Evolutionary conservation across 208 protist species (phyloP).

Genomic region (Kentomonas sorsogonicus): DNA sequence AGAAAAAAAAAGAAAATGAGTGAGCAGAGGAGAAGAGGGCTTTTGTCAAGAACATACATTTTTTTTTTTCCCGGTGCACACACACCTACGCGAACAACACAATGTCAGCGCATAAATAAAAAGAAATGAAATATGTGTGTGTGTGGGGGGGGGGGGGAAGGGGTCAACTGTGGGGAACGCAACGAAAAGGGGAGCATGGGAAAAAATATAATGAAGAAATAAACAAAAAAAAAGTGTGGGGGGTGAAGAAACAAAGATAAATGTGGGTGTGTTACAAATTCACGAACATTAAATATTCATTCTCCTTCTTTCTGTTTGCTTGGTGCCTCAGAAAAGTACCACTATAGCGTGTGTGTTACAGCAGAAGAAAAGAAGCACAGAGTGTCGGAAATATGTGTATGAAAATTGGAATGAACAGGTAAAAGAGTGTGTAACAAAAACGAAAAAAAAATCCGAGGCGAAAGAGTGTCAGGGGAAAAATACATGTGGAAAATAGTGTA

Average conservation of each 20-base stretch:
- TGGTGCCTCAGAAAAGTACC: too few species aligned
- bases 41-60: too few species aligned
- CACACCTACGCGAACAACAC: neutral
- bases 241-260: neutral
- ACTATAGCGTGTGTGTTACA: neutral
- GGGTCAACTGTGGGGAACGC: too few species aligned
- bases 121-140: neutral
- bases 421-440: neutral
- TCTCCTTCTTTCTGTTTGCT: too few species aligned
- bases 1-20: too few species aligned
- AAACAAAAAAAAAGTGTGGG: constrained; percentile 7
- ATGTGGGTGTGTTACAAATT: too few species aligned
- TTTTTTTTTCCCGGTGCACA: neutral
- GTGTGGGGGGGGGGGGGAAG: too few species aligned
- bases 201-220: neutral
- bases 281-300: too few species aligned
- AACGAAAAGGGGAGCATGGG: neutral
- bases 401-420: neutral
- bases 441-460: constrained; percentile 9
- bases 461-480: too few species aligned
- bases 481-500: too few species aligned
- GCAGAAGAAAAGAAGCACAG: constrained; percentile 6
- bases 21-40: too few species aligned
- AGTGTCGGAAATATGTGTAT: constrained; percentile 1
- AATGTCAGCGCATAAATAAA: constrained; percentile 2